Evolutionary conservation across 106 monocot genomes (phyloP), one percentile per base, ranked within the genome.

Genomic region (Dactylorhiza incarnata): DNA sequence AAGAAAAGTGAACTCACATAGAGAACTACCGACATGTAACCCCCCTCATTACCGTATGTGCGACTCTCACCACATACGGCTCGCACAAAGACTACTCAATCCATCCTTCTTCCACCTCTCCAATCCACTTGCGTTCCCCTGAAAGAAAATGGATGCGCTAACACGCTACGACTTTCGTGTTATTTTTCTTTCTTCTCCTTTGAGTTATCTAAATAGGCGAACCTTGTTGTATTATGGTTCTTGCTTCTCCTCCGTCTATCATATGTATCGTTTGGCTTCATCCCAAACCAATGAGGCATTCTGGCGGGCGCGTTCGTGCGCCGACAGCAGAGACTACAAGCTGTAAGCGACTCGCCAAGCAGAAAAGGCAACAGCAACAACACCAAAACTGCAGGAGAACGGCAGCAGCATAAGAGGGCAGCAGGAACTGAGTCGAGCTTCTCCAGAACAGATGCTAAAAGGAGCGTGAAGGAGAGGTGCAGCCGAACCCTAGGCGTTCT

Each of bases 61-160:
- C 48, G 52, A 71, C 53, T 71, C 81, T 76, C 75, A 81, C 81
- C 25, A 10, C 81, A 75, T 81, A 76, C 49, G 67, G 71, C 75
- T 75, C 70, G 71, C 55, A 81, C 81, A 71, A 71, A 70, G 80
- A 74, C 74, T 69, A 52, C n/a, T 67, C 55, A 55, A 61, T 63
- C 73, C 79, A 79, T 73, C 79, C 61, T 77, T 77, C 47, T 77
- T 68, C 77, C 67, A 77, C 25, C 77, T 78, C 69, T 49, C 49
- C 1, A 49, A 49, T 49, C 65, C 65, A 69, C 67, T 78, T 78
- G 77, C 68, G 10, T 78, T 78, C 68, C 68, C 51, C 51, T 45
- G 63, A 61, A 58, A 58, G 55, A 76, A 29, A 53, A 14, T 26
- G 5, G 59, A 59, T n/a, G 59, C 12, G n/a, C 12, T 16, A 59